Evolutionary conservation across 2,329 filamentous ascomycete species (phyloP).

Genomic region (Ophiostoma populinum): DNA sequence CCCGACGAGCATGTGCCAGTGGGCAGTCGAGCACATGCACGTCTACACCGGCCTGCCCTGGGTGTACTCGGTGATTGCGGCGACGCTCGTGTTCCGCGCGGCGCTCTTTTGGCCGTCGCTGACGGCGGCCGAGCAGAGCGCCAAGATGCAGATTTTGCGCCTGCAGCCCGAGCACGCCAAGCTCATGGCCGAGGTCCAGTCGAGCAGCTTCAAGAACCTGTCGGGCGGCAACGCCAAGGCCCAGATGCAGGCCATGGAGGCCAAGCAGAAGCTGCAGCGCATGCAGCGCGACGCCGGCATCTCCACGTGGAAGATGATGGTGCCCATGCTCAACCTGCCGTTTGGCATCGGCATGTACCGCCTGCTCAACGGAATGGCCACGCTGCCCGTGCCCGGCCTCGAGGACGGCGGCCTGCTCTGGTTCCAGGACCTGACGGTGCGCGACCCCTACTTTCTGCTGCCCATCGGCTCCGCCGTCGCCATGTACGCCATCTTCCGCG

Average conservation of each 20-base stretch:
- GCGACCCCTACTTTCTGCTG: conserved; percentile 64
- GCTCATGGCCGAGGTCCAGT: conserved; percentile 28
- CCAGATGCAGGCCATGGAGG: conserved; percentile 25
- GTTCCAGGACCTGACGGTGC: conserved; percentile 58
- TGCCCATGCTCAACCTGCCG: conserved; percentile 42
- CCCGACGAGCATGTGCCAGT: conserved; percentile 56
- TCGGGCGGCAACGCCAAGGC: conserved; percentile 24
- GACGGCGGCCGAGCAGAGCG: conserved; percentile 40
- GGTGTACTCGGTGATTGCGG: conserved; percentile 56
- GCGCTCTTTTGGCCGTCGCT: conserved; percentile 50
- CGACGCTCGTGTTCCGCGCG: conserved; percentile 47
- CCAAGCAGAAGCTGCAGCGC: conserved; percentile 26
- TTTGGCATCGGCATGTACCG: conserved; percentile 71
- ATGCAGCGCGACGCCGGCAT: conserved; percentile 40
- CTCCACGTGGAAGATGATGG: conserved; percentile 28
- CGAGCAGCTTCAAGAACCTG: background rate
- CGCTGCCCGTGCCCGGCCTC: conserved; percentile 65
- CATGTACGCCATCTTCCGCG: conserved; percentile 25
- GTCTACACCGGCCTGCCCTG: conserved; percentile 60
- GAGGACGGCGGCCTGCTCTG: conserved; percentile 55
- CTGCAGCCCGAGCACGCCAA: conserved; percentile 31
- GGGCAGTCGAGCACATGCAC: conserved; percentile 66
- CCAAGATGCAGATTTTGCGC: conserved; percentile 33
- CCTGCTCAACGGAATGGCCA: conserved; percentile 54
- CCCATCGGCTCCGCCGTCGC: conserved; percentile 42